Percentiles rank a stretch among this genome's conserved stretches.
These are phyloP conservation scores for Fusarium euwallaceae DNA, from an alignment of 2,329 filamentous ascomycete species.

Conservation along the genomic window DNA sequence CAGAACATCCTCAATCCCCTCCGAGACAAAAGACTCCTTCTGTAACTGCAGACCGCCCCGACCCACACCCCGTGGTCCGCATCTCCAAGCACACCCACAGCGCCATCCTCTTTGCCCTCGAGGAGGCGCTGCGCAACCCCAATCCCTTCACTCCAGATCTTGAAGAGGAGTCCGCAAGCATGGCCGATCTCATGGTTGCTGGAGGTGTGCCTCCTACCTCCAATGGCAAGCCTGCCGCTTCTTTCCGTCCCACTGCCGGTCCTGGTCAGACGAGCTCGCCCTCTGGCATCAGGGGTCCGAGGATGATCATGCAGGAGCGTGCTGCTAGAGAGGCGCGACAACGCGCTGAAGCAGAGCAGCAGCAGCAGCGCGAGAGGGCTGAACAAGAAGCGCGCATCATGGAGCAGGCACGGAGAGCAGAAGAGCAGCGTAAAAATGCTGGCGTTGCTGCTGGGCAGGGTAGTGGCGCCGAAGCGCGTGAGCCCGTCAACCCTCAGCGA, in stretches of 20 bases:
- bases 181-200: constrained; percentile 82
- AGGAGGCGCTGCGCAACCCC: constrained; percentile 88
- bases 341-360: constrained; percentile 75
- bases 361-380: constrained; percentile 68
- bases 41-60: constrained; percentile 50
- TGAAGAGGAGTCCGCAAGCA: constrained; percentile 89
- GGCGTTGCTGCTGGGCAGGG: constrained; percentile 58
- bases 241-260: constrained; percentile 61
- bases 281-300: constrained; percentile 82
- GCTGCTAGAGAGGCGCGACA: constrained; percentile 80
- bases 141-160: constrained; percentile 86
- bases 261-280: constrained; percentile 68
- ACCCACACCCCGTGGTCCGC: constrained; percentile 65
- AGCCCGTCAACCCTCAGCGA: constrained; percentile 52
- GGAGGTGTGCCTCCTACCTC: constrained; percentile 67
- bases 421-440: constrained; percentile 69
- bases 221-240: constrained; percentile 66
- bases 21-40: constrained; percentile 47
- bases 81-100: constrained; percentile 88
- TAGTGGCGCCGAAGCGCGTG: constrained; percentile 48
- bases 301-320: constrained; percentile 92
- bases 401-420: constrained; percentile 68
- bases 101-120: constrained; percentile 91
- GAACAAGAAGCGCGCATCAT: constrained; percentile 68
- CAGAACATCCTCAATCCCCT: constrained; percentile 47